A percentile compares a stretch with the other conserved stretches of the same genome.
phyloP scores from a whole-genome alignment of 1,284 basidiomycete genomes.

The Macrocystidia cucumis region DNA sequence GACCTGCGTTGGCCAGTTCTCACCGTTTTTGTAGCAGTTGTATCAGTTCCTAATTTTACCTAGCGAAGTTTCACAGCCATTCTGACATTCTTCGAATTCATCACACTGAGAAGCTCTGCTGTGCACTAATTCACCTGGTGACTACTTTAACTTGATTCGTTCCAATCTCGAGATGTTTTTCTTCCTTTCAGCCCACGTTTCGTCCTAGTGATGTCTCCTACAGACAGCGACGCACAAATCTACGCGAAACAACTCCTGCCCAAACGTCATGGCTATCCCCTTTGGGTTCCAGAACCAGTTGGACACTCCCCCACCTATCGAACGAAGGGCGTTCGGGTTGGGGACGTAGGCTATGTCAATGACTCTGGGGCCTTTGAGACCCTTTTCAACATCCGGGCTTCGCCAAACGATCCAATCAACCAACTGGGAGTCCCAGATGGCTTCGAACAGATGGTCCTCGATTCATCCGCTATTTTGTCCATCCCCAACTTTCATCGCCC shows the following conservation, averaged over 20 bases:
- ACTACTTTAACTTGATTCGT: too few relatives aligned
- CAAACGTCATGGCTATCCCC: slow-evolving; percentile 17
- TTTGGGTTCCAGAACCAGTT: slow-evolving; percentile 21
- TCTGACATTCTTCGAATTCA: too few relatives aligned
- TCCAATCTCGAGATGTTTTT: too few relatives aligned
- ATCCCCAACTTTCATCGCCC: slow-evolving; percentile 8
- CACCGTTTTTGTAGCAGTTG: too few relatives aligned
- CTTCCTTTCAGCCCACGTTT: too few relatives aligned
- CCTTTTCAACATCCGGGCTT: slow-evolving; percentile 20
- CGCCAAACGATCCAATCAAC: slow-evolving; percentile 16
- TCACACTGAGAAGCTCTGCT: too few relatives aligned
- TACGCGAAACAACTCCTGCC: slow-evolving; percentile 14
- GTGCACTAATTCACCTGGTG: too few relatives aligned
- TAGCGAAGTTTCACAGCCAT: too few relatives aligned
- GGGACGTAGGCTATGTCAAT: slow-evolving; percentile 23
- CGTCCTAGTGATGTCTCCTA: too few relatives aligned
- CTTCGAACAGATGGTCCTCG: slow-evolving; percentile 14
- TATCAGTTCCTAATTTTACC: too few relatives aligned
- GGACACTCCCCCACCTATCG: slow-evolving; percentile 13
- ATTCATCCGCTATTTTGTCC: slow-evolving; percentile 9
- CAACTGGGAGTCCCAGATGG: slow-evolving; percentile 15
- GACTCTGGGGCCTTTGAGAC: slow-evolving; percentile 18
- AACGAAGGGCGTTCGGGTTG: slow-evolving; percentile 17
- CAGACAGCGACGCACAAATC: slow-evolving; percentile 1
- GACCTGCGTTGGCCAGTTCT: too few relatives aligned